Evolutionary conservation across 208 protist species (phyloP).

Genomic region (Herpetomonas muscarum): DNA sequence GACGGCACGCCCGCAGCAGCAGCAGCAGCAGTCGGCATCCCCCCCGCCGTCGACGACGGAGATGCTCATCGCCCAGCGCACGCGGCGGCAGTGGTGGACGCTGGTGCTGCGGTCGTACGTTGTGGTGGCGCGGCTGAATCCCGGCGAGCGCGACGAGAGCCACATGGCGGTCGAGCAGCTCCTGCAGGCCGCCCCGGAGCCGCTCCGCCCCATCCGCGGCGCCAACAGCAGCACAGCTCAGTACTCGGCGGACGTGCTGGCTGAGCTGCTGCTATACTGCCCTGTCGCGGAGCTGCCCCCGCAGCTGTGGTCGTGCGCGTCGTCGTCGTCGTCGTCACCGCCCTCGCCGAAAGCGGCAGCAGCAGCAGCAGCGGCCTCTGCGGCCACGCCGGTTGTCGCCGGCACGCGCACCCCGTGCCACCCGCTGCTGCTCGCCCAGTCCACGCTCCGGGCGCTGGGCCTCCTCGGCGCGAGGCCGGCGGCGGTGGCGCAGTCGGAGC

Average conservation of each 20-base stretch:
- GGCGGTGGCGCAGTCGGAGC: neutral
- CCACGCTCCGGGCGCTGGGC: slow-evolving; percentile 15
- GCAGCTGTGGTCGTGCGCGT: neutral
- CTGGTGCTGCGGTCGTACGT: slow-evolving; percentile 25
- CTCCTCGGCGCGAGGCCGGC: slow-evolving; percentile 8
- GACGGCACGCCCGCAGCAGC: neutral
- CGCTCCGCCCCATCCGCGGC: slow-evolving; percentile 1
- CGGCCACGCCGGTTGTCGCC: neutral
- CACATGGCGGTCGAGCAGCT: slow-evolving; percentile 11
- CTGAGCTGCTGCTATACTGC: slow-evolving; percentile 23
- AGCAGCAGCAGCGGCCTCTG: neutral
- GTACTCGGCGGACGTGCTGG: slow-evolving; percentile 13
- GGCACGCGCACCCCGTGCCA: neutral
- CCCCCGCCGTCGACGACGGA: neutral
- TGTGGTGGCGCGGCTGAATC: slow-evolving; percentile 27
- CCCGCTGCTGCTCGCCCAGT: neutral
- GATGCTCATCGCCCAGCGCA: slow-evolving; percentile 8
- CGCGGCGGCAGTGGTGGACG: slow-evolving; percentile 26
- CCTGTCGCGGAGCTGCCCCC: slow-evolving; percentile 6
- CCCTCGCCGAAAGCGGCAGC: too few relatives aligned
- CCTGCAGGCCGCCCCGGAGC: slow-evolving; percentile 12
- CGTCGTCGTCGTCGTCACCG: too few relatives aligned
- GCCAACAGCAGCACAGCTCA: slow-evolving; percentile 7
- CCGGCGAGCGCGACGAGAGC: slow-evolving; percentile 15
- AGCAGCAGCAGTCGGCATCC: neutral